These are phyloP conservation scores for Mucor sp. DNA, from an alignment of 371 early-diverging fungal genomes.

Conservation along the genomic window DNA sequence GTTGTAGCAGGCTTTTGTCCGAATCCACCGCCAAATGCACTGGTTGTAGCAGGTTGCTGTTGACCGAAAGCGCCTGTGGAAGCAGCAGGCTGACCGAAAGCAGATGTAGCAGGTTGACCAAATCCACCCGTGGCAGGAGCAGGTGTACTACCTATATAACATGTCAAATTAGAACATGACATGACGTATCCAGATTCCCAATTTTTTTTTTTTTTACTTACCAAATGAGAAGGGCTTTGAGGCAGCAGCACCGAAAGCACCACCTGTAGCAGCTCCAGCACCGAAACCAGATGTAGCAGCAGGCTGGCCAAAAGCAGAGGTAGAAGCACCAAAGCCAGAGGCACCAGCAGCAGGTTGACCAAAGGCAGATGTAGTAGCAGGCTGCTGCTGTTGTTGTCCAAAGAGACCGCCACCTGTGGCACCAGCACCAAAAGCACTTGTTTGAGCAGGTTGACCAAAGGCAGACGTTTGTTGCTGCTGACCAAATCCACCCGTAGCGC, in stretches of 20 bases:
- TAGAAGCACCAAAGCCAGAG: slow-evolving; percentile 32
- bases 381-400: slow-evolving; percentile 27
- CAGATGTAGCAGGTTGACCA: slow-evolving; percentile 23
- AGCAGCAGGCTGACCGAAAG: slow-evolving; percentile 38
- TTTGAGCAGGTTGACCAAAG: slow-evolving; percentile 51
- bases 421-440: slow-evolving; percentile 31
- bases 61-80: slow-evolving; percentile 37
- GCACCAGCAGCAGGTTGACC: slow-evolving; percentile 31
- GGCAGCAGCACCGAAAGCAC: slow-evolving; percentile 32
- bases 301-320: slow-evolving; percentile 52
- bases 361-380: slow-evolving; percentile 33
- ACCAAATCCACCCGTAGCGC: slow-evolving; percentile 15
- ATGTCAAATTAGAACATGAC: neutral
- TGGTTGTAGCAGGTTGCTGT: slow-evolving; percentile 32
- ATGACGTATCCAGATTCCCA: neutral
- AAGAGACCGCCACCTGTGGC: slow-evolving; percentile 15
- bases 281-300: slow-evolving; percentile 29
- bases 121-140: slow-evolving; percentile 42
- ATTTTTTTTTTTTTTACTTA: neutral
- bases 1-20: slow-evolving; percentile 37
- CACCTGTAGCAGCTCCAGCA: slow-evolving; percentile 22
- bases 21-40: slow-evolving; percentile 34
- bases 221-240: slow-evolving; percentile 46
- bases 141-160: slow-evolving; percentile 16
- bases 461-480: slow-evolving; percentile 29